These are phyloP conservation scores for Pilobolus umbonatus DNA, from an alignment of 192 early-diverging fungal species.

Conservation along the genomic window DNA sequence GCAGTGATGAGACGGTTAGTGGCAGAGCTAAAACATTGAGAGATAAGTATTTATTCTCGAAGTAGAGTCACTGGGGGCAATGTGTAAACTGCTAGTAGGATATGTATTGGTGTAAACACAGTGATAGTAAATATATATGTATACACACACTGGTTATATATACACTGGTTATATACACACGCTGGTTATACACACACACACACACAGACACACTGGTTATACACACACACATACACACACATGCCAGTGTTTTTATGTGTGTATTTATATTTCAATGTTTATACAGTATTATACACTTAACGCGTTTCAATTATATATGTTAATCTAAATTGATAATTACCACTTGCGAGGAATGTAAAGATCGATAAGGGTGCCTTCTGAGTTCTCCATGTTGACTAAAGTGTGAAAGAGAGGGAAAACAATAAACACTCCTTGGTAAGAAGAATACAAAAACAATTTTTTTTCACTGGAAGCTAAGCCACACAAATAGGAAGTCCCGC, in stretches of 20 bases:
- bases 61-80: too few relatives aligned
- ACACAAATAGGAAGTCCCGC: neutral
- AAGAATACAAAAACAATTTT: too few relatives aligned
- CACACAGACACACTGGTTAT: too few relatives aligned
- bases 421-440: neutral
- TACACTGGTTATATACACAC: neutral
- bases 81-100: too few relatives aligned
- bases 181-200: too few relatives aligned
- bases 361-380: conserved; percentile 60
- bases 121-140: neutral
- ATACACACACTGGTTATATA: neutral
- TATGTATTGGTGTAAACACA: neutral
- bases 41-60: neutral
- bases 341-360: conserved; percentile 96
- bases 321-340: conserved; percentile 41
- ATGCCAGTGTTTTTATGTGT: too few relatives aligned
- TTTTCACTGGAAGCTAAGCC: neutral
- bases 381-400: conserved; percentile 41
- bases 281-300: too few relatives aligned
- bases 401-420: conserved; percentile 26
- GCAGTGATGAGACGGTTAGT: conserved; percentile 97
- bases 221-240: too few relatives aligned
- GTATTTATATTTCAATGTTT: too few relatives aligned
- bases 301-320: neutral
- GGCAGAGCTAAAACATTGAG: conserved; percentile 80